These are phyloP conservation scores for Leishmania braziliensis DNA, from an alignment of 208 protist species.

Conservation along the genomic window DNA sequence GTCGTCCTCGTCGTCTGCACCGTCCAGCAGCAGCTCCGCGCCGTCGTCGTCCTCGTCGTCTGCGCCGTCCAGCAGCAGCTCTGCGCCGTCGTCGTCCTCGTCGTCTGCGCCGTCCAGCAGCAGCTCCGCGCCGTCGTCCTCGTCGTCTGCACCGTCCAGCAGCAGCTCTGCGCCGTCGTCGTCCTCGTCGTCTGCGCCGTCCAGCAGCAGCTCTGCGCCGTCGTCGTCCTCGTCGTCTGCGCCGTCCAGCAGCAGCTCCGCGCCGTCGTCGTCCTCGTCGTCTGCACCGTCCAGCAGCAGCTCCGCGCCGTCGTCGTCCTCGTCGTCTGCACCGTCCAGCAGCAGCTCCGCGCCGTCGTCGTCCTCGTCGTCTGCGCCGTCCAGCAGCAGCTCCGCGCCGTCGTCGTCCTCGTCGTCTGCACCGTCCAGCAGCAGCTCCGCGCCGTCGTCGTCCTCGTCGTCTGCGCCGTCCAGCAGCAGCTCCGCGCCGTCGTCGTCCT, in stretches of 20 bases:
- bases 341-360: neutral
- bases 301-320: conserved; percentile 1
- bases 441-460: too few relatives aligned
- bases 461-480: too few relatives aligned
- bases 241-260: conserved; percentile 1
- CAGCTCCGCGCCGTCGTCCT: neutral
- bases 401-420: neutral
- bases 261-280: conserved; percentile 1
- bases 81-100: too few relatives aligned
- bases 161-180: neutral
- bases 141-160: conserved; percentile 1
- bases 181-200: neutral
- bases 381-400: neutral
- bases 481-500: too few relatives aligned
- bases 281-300: neutral
- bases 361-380: neutral
- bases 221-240: neutral
- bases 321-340: neutral
- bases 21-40: too few relatives aligned
- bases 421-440: too few relatives aligned
- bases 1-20: too few relatives aligned
- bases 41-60: too few relatives aligned
- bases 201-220: neutral
- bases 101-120: too few relatives aligned
- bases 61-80: too few relatives aligned